Evolutionary conservation across 495 filamentous ascomycete species (phyloP), one percentile per base, ranked within the genome.

Genomic region (Durotheca rogersii): DNA sequence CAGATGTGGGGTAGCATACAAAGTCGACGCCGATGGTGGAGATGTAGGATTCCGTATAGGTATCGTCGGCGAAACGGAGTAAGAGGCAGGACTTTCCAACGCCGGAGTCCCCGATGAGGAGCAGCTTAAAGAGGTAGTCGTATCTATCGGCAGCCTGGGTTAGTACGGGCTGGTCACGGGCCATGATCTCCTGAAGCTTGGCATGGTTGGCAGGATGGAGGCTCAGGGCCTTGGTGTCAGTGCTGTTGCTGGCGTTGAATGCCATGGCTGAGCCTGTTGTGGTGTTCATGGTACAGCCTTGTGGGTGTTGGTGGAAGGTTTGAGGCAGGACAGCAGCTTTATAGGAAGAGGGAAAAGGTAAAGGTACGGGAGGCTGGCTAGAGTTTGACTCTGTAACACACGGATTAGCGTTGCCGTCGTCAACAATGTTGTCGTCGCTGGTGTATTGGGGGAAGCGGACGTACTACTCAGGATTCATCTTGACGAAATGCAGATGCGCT

Each of bases 31-130:
- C 93, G 74, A 98, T 98, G 50, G 93, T 98, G 48, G 93, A 97
- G 76, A 98, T 97, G 73, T 97, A 98, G 71, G 88, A 94, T 75
- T 97, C 94, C n/a, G 93, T 98, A 78, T 97, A 98, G 67, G 94
- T 97, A 67, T 98, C 93, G 71, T 98, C 93, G 61, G 94, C 93
- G 62, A 98, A 98, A 71, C 93, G 90, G 61, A 98, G 79, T 51
- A 98, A 81, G 76, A 97, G 72, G 74, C 94, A 97, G 64, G 94
- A 97, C 87, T 98, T 98, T 84, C 93, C 93, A 59, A 97, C 94
- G 78, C 93, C 93, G 64, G 93, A 97, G 71, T 98, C 93, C 74
- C 93, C 93, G 81, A 98, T 98, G 75, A 98, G 89, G 68, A 98
- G 91, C 48, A 98, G 90, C 83, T 98, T 98, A 82, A 98, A 98